phyloP scores from a whole-genome alignment of 257 asterid species.

The Solanum paucissectum region DNA sequence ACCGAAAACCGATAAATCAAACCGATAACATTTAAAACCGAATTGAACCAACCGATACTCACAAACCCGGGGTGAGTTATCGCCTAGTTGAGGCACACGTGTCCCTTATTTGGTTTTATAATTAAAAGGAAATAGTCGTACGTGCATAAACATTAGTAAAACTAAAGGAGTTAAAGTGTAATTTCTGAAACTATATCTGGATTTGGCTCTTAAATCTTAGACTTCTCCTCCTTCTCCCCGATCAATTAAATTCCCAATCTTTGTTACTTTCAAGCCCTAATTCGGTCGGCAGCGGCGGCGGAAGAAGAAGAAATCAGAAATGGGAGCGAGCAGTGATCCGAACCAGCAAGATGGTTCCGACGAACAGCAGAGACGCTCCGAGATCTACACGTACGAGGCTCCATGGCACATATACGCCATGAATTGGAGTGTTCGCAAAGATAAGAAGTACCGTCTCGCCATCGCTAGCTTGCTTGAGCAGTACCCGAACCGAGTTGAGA shows the following conservation, averaged over 20 bases:
- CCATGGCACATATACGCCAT: conserved; percentile 97
- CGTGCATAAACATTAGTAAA: not conserved
- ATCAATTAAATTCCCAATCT: not conserved
- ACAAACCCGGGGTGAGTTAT: no score
- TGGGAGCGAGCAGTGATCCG: conserved; percentile 79
- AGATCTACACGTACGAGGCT: conserved; percentile 96
- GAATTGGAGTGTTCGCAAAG: conserved; percentile 92
- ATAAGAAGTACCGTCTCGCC: conserved; percentile 84
- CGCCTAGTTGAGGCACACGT: not conserved
- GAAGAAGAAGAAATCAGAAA: not conserved
- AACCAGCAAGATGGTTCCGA: conserved; percentile 74
- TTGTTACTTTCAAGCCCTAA: not conserved
- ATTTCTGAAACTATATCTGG: not conserved
- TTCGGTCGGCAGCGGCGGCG: not conserved
- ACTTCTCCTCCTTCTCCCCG: not conserved
- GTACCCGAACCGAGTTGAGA: conserved; percentile 75
- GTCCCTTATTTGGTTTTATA: not conserved
- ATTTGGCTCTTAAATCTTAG: not conserved
- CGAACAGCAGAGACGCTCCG: conserved; percentile 95
- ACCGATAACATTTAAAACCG: no score
- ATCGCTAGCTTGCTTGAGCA: conserved; percentile 79
- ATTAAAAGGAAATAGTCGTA: not conserved
- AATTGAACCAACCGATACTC: no score
- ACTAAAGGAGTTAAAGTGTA: not conserved
- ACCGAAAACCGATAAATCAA: no score